These are phyloP conservation scores for Amphicarpaea edgeworthii DNA, from an alignment of 306 rosid species.

Conservation along the genomic window DNA sequence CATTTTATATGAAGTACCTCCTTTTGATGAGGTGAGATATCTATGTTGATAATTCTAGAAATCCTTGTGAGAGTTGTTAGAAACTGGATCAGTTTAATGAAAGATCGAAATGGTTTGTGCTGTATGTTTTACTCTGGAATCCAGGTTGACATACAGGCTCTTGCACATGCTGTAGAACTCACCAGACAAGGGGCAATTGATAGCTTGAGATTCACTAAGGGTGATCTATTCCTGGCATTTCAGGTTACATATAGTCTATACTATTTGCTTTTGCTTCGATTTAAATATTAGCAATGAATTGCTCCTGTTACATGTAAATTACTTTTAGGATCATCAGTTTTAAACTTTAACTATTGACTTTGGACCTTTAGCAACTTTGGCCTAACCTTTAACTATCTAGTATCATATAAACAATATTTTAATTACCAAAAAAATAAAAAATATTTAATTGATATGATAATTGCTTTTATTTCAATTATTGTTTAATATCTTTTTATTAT, in stretches of 20 bases:
- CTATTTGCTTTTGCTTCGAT: conserved; percentile 22
- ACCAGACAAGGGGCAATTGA: conserved; percentile 98
- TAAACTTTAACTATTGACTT: too few species aligned
- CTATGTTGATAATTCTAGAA: conserved; percentile 34
- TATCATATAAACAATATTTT: too few species aligned
- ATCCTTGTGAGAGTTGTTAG: not conserved
- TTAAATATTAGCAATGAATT: conserved; percentile 10
- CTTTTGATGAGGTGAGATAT: conserved; percentile 89
- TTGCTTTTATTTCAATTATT: too few species aligned
- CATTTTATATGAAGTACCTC: conserved; percentile 85
- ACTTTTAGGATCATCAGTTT: not conserved
- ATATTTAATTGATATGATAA: too few species aligned
- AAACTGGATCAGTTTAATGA: not conserved
- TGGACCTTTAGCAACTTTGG: too few species aligned
- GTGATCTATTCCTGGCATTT: conserved; percentile 92
- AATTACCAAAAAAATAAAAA: too few species aligned
- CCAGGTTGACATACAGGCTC: conserved; percentile 99
- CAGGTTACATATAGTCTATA: conserved; percentile 65
- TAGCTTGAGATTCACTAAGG: conserved; percentile 95
- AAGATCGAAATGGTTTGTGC: not conserved
- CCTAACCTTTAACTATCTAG: too few species aligned
- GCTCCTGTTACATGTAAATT: conserved; percentile 5
- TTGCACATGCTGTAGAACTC: conserved; percentile 98
- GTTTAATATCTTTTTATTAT: too few species aligned
- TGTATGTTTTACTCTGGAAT: conserved; percentile 48